Conservation (phyloP, 148 eudicot species). For the Vaccinium darrowii region DNA sequence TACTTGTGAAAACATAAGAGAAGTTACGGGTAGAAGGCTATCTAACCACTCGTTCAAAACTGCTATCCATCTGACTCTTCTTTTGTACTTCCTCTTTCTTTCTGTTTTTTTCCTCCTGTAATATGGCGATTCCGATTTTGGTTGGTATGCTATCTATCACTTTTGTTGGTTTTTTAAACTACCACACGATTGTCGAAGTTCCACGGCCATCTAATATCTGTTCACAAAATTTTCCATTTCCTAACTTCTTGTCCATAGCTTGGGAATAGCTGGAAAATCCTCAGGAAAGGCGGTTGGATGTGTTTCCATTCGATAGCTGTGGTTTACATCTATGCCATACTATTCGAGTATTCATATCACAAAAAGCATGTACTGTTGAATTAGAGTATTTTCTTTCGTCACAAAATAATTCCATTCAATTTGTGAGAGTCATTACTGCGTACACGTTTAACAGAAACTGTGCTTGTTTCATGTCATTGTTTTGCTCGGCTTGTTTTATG, state of each 20-base stretch:
- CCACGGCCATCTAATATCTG: neutral
- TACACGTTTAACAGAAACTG: neutral
- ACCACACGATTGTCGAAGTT: neutral
- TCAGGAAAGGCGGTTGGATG: neutral
- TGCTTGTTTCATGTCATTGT: neutral
- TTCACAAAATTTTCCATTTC: neutral
- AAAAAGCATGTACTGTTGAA: neutral
- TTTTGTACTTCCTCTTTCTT: too few species aligned
- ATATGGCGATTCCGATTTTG: neutral
- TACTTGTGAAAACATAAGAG: too few species aligned
- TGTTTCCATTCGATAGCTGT: neutral
- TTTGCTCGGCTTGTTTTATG: neutral
- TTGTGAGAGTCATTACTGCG: neutral
- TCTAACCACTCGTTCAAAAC: too few species aligned
- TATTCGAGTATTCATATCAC: neutral
- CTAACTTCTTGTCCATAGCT: neutral
- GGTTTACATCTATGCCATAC: neutral
- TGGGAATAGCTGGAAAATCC: neutral
- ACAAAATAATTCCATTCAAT: neutral
- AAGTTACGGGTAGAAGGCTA: too few species aligned
- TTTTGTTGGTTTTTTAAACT: neutral
- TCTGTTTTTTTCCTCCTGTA: too few species aligned
- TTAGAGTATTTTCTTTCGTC: neutral
- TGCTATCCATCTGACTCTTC: too few species aligned
- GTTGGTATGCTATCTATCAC: neutral